Evolutionary conservation across 352 stramenopile species (phyloP).

Genomic region (Lagenidium sp.): DNA sequence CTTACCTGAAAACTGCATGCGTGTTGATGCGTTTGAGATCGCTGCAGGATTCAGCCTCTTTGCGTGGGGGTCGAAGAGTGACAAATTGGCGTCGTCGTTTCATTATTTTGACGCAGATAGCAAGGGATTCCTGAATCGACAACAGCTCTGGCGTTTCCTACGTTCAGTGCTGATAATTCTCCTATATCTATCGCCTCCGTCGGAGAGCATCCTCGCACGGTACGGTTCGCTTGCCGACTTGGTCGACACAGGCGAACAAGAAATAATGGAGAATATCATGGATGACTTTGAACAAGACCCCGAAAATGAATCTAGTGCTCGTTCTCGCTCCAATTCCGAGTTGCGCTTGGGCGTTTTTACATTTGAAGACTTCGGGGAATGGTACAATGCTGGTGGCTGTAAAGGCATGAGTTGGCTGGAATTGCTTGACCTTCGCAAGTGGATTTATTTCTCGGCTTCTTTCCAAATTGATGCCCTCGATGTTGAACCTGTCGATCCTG

Average conservation of each 20-base stretch:
- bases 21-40: slow-evolving; percentile 78
- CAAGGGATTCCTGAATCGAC: slow-evolving; percentile 66
- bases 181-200: slow-evolving; percentile 59
- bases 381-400: slow-evolving; percentile 80
- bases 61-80: slow-evolving; percentile 76
- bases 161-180: slow-evolving; percentile 70
- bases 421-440: slow-evolving; percentile 79
- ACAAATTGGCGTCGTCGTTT: slow-evolving; percentile 76
- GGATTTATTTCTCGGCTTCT: slow-evolving; percentile 60
- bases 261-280: slow-evolving; percentile 73
- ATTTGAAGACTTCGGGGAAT: slow-evolving; percentile 80
- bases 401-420: slow-evolving; percentile 80
- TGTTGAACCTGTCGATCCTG: slow-evolving; percentile 50
- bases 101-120: slow-evolving; percentile 82
- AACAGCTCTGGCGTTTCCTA: slow-evolving; percentile 82
- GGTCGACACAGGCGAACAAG: slow-evolving; percentile 66
- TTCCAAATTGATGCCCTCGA: slow-evolving; percentile 67
- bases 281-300: slow-evolving; percentile 37
- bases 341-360: slow-evolving; percentile 47
- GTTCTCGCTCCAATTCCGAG: slow-evolving; percentile 28
- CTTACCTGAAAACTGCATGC: slow-evolving; percentile 45
- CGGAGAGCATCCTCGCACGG: slow-evolving; percentile 36
- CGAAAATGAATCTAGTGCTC: slow-evolving; percentile 13
- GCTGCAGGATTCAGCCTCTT: slow-evolving; percentile 78
- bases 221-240: slow-evolving; percentile 63